Evolutionary conservation across 129 eudicot genomes (phyloP).

Genomic region (Chrysanthemum lavandulifolium): DNA sequence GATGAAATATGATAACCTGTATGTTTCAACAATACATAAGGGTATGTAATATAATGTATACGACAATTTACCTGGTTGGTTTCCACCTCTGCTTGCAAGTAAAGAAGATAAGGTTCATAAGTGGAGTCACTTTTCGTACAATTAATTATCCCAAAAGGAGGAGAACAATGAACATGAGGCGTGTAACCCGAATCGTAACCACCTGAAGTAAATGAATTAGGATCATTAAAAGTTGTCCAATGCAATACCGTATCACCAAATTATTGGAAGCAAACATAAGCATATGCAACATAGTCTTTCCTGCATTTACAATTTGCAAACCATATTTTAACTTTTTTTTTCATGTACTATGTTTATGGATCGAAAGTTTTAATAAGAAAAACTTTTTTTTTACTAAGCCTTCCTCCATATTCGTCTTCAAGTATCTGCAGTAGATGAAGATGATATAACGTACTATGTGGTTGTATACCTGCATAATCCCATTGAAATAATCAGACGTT

Average conservation of each 20-base stretch:
- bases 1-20: too few relatives aligned
- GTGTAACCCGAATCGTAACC: slow-evolving; percentile 50
- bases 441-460: too few relatives aligned
- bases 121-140: slow-evolving; percentile 51
- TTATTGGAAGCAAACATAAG: slow-evolving; percentile 69
- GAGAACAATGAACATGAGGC: slow-evolving; percentile 56
- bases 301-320: slow-evolving; percentile 25
- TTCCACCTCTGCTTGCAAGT: too few relatives aligned
- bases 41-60: too few relatives aligned
- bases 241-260: slow-evolving; percentile 68
- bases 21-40: too few relatives aligned
- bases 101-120: slow-evolving; percentile 48
- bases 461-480: too few relatives aligned
- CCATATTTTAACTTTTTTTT: too few relatives aligned
- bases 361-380: slow-evolving; percentile 7
- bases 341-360: slow-evolving; percentile 10
- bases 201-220: slow-evolving; percentile 32
- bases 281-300: slow-evolving; percentile 49
- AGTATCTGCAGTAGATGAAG: slow-evolving; percentile 65
- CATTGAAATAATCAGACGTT: too few relatives aligned
- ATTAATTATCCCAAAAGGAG: slow-evolving; percentile 33
- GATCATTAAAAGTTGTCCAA: slow-evolving; percentile 76
- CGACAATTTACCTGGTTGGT: too few relatives aligned
- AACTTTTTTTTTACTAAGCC: slow-evolving; percentile 56
- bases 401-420: slow-evolving; percentile 86